Evolutionary conservation across 2,329 filamentous ascomycete genomes (phyloP).

Genomic region (Endocalyx cinctus): DNA sequence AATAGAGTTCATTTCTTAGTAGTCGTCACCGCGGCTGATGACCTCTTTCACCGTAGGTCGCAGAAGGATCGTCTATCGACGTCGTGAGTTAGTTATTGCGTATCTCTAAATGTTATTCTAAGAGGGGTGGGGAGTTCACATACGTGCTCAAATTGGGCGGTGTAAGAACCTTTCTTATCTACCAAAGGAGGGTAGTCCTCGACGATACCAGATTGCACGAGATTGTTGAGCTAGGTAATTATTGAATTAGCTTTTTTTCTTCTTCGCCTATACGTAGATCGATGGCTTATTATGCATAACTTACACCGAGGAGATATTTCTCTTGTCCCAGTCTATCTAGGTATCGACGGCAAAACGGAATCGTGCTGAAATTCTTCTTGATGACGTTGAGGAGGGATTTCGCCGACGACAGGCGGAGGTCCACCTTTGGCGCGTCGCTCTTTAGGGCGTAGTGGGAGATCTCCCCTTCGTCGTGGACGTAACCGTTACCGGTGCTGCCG

Average conservation of each 20-base stretch:
- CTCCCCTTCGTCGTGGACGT: slow-evolving; percentile 84
- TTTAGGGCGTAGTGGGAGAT: slow-evolving; percentile 82
- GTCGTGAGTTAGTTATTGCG: slow-evolving; percentile 3
- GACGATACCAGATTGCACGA: slow-evolving; percentile 78
- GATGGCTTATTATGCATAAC: too few relatives aligned
- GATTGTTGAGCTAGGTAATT: slow-evolving; percentile 71
- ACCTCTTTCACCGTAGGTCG: background rate
- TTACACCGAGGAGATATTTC: slow-evolving; percentile 84
- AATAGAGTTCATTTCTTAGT: too few relatives aligned
- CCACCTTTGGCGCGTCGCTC: slow-evolving; percentile 67
- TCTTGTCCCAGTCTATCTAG: slow-evolving; percentile 90
- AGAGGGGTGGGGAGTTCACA: slow-evolving; percentile 34
- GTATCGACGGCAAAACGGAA: slow-evolving; percentile 88
- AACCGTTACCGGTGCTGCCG: slow-evolving; percentile 85
- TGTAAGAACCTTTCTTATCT: slow-evolving; percentile 92
- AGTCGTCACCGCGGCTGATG: background rate
- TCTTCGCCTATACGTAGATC: too few relatives aligned
- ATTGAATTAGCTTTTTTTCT: too few relatives aligned
- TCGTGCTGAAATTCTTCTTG: slow-evolving; percentile 91
- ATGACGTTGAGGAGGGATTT: slow-evolving; percentile 84
- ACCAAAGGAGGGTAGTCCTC: slow-evolving; percentile 86
- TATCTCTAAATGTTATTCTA: background rate
- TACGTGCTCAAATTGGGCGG: slow-evolving; percentile 92
- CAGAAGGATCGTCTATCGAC: slow-evolving; percentile 10
- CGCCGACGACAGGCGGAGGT: slow-evolving; percentile 73